phyloP scores from a whole-genome alignment of 2,329 filamentous ascomycete genomes.

The Apiospora marii region DNA sequence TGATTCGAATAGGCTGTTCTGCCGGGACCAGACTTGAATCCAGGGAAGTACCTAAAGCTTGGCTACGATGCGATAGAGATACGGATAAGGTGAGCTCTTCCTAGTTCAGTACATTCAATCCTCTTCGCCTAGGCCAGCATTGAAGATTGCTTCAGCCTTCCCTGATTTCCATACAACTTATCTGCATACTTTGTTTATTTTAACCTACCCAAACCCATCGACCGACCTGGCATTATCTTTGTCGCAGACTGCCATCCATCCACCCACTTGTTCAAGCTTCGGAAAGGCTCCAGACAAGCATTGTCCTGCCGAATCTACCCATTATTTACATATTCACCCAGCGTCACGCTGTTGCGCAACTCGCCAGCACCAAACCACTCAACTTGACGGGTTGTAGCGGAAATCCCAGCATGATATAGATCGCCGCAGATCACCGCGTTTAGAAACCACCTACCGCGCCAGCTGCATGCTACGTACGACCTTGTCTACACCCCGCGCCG shows the following conservation, averaged over 20 bases:
- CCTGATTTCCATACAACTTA: background rate
- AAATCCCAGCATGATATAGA: background rate
- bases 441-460: background rate
- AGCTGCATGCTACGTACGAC: background rate
- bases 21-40: background rate
- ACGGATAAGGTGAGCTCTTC: constrained; percentile 6
- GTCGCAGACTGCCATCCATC: background rate
- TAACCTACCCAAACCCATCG: too few relatives aligned
- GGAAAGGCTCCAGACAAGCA: background rate
- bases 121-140: background rate
- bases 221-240: background rate
- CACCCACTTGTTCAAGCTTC: background rate
- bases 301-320: background rate
- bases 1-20: background rate
- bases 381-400: background rate
- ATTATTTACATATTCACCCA: background rate
- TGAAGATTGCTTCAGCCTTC: constrained; percentile 19
- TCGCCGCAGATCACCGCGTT: background rate
- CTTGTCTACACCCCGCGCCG: constrained; percentile 1
- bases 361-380: background rate
- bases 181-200: background rate
- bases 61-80: background rate
- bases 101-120: background rate
- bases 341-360: background rate
- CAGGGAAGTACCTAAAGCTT: background rate